A percentile compares a stretch with the other conserved stretches of the same genome.
These are phyloP conservation scores for Diospyros lotus DNA, from an alignment of 148 eudicot genomes.

Conservation along the genomic window DNA sequence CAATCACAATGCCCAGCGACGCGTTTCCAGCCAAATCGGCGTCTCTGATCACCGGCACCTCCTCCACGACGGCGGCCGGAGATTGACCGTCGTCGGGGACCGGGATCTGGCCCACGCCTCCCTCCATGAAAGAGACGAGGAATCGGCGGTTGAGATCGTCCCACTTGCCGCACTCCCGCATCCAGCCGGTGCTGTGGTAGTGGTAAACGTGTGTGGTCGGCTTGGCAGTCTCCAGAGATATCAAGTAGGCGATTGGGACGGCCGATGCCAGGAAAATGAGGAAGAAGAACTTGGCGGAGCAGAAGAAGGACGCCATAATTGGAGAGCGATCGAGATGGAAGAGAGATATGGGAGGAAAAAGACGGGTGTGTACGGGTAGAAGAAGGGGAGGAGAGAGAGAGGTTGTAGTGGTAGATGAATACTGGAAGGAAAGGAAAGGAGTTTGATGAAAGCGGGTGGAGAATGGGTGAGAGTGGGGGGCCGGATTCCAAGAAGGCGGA, in stretches of 20 bases:
- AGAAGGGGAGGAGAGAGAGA: neutral
- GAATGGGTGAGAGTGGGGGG: too few species aligned
- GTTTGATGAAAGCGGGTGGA: too few species aligned
- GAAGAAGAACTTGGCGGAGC: conserved; percentile 48
- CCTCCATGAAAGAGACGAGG: conserved; percentile 69
- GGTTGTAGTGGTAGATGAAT: neutral
- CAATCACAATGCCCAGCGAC: conserved; percentile 55
- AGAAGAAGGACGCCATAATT: conserved; percentile 30
- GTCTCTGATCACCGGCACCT: conserved; percentile 45
- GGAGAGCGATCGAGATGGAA: conserved; percentile 1
- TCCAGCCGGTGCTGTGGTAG: conserved; percentile 65
- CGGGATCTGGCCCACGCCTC: conserved; percentile 59
- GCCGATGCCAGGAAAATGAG: conserved; percentile 57
- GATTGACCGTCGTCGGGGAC: conserved; percentile 22
- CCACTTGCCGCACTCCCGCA: conserved; percentile 72
- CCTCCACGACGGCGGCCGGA: conserved; percentile 25
- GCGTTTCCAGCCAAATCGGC: conserved; percentile 58
- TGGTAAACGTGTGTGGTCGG: conserved; percentile 51
- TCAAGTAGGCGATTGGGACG: conserved; percentile 57
- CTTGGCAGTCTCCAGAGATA: conserved; percentile 50
- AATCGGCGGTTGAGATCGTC: conserved; percentile 66
- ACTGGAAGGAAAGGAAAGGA: too few species aligned
- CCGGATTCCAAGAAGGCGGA: too few species aligned
- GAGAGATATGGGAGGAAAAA: neutral
- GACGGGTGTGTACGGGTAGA: neutral